Conservation (phyloP, 768 basidiomycete genomes). For the Suillus hirtellus region DNA sequence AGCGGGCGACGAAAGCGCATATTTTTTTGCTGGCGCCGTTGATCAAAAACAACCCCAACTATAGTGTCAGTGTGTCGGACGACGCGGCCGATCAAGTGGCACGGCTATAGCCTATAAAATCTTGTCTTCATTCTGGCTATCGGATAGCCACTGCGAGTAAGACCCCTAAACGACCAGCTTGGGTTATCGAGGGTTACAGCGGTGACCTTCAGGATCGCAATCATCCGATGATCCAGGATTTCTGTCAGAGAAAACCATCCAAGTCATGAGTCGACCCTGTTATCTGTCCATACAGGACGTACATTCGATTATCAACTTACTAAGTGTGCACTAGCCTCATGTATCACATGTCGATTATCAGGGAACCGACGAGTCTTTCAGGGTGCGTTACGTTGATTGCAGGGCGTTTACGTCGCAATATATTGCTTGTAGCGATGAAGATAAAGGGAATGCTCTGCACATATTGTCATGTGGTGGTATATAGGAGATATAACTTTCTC, state of each 20-base stretch:
- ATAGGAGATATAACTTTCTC: too few relatives aligned
- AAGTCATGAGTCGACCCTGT: neutral
- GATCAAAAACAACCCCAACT: neutral
- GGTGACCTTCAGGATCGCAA: neutral
- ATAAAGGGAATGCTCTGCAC: too few relatives aligned
- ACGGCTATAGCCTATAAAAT: neutral
- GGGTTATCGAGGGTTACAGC: neutral
- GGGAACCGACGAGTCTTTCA: too few relatives aligned
- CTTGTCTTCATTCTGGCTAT: neutral
- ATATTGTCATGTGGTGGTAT: too few relatives aligned
- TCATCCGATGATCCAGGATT: neutral
- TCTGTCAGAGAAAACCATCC: neutral
- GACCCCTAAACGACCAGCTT: neutral
- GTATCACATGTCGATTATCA: too few relatives aligned
- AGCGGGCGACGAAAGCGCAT: neutral
- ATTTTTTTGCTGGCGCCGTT: too few relatives aligned
- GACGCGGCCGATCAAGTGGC: neutral
- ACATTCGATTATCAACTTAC: constrained; percentile 1
- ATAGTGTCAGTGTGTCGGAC: neutral
- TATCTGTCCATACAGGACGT: neutral
- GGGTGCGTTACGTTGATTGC: too few relatives aligned
- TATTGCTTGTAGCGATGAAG: too few relatives aligned
- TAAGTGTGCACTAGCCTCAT: neutral
- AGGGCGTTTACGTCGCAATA: too few relatives aligned
- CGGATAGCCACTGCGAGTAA: neutral